Conservation (phyloP, 1,139 yeast genomes). For the Pneumocystis sp. region DNA sequence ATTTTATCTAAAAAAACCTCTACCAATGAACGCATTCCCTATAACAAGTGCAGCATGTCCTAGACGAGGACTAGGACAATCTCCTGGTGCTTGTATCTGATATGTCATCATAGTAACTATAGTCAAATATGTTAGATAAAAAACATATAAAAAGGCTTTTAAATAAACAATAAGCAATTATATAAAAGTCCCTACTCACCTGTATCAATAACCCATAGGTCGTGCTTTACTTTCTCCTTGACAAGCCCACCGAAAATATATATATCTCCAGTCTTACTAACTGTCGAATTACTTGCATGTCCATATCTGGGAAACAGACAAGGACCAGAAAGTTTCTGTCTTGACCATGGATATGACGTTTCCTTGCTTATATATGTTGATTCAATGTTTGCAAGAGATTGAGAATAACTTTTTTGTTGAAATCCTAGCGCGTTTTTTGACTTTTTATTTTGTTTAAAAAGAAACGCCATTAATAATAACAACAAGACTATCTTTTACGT, state of each 20-base stretch:
- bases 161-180: not conserved
- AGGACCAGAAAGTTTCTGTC: slow-evolving; percentile 35
- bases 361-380: not conserved
- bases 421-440: not conserved
- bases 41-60: slow-evolving; percentile 88
- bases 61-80: slow-evolving; percentile 86
- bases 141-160: slow-evolving; percentile 8
- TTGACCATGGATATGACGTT: slow-evolving; percentile 12
- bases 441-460: not conserved
- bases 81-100: slow-evolving; percentile 50
- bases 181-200: not conserved
- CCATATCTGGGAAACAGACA: slow-evolving; percentile 91
- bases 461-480: not conserved
- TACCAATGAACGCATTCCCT: slow-evolving; percentile 73
- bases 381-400: not conserved
- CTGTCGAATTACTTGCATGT: slow-evolving; percentile 60
- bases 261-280: slow-evolving; percentile 63
- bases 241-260: slow-evolving; percentile 91
- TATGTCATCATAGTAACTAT: slow-evolving; percentile 35
- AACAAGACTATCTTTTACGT: not conserved
- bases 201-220: slow-evolving; percentile 49
- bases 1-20: not conserved
- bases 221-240: slow-evolving; percentile 86
- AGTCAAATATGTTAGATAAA: not conserved
- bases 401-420: not conserved